A percentile compares a stretch with the other conserved stretches of the same genome.
These are phyloP conservation scores for Phytophthora uliginosa DNA, from an alignment of 352 stramenopile species.

Conservation along the genomic window DNA sequence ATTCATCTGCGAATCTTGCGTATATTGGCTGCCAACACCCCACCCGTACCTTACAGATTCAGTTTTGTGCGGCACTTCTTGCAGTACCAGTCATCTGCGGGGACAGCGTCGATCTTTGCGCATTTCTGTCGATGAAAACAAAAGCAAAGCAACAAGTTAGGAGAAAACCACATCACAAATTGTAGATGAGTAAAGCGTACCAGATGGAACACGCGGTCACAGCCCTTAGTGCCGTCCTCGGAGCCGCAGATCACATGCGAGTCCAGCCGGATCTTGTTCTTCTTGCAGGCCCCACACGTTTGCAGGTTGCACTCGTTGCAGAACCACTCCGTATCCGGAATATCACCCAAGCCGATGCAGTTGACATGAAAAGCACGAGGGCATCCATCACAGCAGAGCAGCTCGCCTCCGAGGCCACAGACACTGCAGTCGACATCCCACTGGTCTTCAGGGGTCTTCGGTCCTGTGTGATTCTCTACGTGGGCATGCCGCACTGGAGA, in stretches of 20 bases:
- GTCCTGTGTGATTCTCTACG: conserved; percentile 34
- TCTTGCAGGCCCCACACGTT: conserved; percentile 84
- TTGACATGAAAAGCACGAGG: conserved; percentile 93
- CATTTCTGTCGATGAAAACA: conserved; percentile 79
- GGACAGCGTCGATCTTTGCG: conserved; percentile 78
- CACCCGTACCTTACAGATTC: conserved; percentile 37
- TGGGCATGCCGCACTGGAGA: conserved; percentile 32
- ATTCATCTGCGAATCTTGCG: conserved; percentile 22
- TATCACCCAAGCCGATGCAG: conserved; percentile 77
- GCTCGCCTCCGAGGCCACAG: conserved; percentile 84
- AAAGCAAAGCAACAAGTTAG: conserved; percentile 8
- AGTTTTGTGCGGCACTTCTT: conserved; percentile 70
- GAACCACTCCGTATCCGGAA: conserved; percentile 90
- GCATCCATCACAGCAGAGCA: conserved; percentile 94
- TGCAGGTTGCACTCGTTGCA: conserved; percentile 90
- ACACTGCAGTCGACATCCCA: conserved; percentile 93
- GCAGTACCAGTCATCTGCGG: conserved; percentile 92
- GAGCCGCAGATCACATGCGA: conserved; percentile 92
- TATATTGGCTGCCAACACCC: conserved; percentile 27
- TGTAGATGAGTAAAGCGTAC: conserved; percentile 38
- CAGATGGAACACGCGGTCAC: conserved; percentile 90
- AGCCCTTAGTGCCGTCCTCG: conserved; percentile 89
- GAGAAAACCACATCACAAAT: conserved; percentile 15
- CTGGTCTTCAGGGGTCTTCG: conserved; percentile 69
- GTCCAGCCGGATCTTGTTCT: conserved; percentile 91